Evolutionary conservation across 139 green algal genomes (phyloP).

Genomic region (Micractinium sp.): DNA sequence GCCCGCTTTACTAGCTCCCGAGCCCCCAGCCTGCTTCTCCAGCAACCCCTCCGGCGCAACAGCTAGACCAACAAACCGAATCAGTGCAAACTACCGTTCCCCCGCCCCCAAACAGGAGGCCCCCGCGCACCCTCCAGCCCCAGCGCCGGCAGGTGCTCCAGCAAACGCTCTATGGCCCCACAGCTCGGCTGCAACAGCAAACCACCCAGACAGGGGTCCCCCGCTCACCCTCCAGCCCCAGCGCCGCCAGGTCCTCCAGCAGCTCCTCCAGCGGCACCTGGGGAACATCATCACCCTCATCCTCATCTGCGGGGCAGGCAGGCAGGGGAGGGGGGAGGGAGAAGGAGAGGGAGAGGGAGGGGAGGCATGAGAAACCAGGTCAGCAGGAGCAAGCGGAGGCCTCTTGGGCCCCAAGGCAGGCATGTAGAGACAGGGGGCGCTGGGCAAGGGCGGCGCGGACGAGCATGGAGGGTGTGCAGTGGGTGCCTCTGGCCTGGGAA

Average conservation of each 20-base stretch:
- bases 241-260: slow-evolving; percentile 84
- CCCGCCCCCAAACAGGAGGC: neutral
- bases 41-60: no score
- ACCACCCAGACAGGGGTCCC: neutral
- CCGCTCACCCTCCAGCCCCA: slow-evolving; percentile 59
- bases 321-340: no score
- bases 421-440: no score
- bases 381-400: neutral
- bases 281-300: slow-evolving; percentile 49
- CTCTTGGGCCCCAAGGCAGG: no score
- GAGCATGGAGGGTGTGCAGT: no score
- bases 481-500: no score
- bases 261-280: slow-evolving; percentile 95
- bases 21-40: neutral
- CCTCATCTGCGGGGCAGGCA: slow-evolving; percentile 20
- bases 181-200: neutral
- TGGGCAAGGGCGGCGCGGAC: no score
- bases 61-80: neutral
- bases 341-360: neutral
- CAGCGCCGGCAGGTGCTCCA: neutral
- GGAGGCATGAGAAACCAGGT: neutral
- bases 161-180: neutral
- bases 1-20: no score
- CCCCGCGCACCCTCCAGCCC: no score
- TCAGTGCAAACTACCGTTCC: neutral